Percentiles rank a stretch among this genome's conserved stretches.
Conservation (phyloP, 345 rosid species). For the Adansonia digitata region DNA sequence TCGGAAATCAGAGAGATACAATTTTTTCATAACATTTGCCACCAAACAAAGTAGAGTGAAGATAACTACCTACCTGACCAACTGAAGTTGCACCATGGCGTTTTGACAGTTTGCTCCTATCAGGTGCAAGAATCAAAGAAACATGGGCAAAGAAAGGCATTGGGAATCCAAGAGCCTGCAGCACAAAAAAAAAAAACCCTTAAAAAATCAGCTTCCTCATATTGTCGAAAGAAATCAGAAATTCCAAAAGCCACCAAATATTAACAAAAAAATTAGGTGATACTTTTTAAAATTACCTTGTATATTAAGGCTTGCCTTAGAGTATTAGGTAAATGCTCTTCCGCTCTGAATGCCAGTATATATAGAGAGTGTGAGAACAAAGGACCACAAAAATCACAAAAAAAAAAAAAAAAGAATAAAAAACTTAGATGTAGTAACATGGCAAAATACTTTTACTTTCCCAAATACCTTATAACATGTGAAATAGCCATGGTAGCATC, state of each 20-base stretch:
- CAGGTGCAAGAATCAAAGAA: conserved; percentile 91
- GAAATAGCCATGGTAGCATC: conserved; percentile 96
- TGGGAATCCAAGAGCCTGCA: conserved; percentile 79
- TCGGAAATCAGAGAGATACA: conserved; percentile 2
- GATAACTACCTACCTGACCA: conserved; percentile 56
- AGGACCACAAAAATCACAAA: not conserved
- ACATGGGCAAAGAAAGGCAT: conserved; percentile 95
- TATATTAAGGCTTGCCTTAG: conserved; percentile 89
- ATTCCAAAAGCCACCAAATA: conserved; percentile 12
- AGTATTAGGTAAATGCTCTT: conserved; percentile 93
- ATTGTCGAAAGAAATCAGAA: conserved; percentile 15
- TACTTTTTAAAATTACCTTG: conserved; percentile 42
- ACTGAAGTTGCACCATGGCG: conserved; percentile 96
- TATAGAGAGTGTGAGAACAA: conserved; percentile 11
- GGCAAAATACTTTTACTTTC: not conserved
- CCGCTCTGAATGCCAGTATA: conserved; percentile 55
- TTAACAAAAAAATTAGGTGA: not conserved
- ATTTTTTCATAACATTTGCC: conserved; percentile 1
- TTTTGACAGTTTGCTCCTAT: conserved; percentile 89
- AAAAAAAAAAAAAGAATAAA: not conserved
- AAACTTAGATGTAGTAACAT: not conserved
- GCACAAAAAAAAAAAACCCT: conserved; percentile 18
- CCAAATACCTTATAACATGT: conserved; percentile 81
- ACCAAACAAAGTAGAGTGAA: conserved; percentile 5
- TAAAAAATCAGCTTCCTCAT: conserved; percentile 13